phyloP scores from a whole-genome alignment of 495 filamentous ascomycete genomes.

The Penicillium samsonianum region DNA sequence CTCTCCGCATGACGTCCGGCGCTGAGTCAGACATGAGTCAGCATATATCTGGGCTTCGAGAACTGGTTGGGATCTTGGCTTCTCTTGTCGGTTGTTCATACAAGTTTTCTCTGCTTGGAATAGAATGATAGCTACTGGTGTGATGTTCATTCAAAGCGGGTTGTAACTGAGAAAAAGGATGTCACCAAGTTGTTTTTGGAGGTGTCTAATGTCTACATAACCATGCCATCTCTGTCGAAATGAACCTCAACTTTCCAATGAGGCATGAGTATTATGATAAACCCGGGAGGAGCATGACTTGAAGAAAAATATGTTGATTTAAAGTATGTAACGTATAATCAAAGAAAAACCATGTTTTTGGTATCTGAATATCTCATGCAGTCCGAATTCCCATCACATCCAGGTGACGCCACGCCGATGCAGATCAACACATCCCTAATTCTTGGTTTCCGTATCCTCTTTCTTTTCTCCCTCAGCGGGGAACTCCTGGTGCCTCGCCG shows the following conservation, averaged over 20 bases:
- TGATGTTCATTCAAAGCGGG: background rate
- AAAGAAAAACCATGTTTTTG: slow-evolving; percentile 15
- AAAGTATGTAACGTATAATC: slow-evolving; percentile 6
- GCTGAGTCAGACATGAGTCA: slow-evolving; percentile 19
- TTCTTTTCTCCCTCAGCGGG: slow-evolving; percentile 25
- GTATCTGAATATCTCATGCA: slow-evolving; percentile 25
- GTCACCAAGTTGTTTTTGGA: background rate
- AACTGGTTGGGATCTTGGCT: too few species aligned
- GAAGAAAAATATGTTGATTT: background rate
- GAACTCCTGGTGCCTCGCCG: slow-evolving; percentile 68
- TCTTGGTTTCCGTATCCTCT: slow-evolving; percentile 7
- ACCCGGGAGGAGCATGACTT: background rate
- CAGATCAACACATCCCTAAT: slow-evolving; percentile 14
- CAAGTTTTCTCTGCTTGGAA: background rate
- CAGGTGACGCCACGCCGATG: slow-evolving; percentile 17
- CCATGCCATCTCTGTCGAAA: background rate
- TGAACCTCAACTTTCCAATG: background rate
- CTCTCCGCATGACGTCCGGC: slow-evolving; percentile 17
- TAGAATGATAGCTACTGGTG: background rate
- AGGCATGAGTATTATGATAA: background rate
- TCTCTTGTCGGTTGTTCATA: background rate
- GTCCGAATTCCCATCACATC: slow-evolving; percentile 15
- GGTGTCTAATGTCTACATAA: too few species aligned
- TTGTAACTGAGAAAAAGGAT: background rate
- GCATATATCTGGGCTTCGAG: background rate